phyloP scores from a whole-genome alignment of 164 flowering plant genomes.

The Piper betle region DNA sequence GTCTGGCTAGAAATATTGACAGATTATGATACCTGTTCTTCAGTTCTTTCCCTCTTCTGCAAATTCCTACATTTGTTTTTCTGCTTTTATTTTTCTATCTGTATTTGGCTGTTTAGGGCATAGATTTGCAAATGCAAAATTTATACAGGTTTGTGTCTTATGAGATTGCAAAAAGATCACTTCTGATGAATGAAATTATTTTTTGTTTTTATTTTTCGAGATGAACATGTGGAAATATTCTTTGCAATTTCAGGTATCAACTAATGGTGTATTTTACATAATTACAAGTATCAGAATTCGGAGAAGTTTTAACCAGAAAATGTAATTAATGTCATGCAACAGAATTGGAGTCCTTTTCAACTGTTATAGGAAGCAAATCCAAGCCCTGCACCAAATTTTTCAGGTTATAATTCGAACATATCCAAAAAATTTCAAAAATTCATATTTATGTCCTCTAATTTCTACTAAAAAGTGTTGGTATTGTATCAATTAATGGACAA shows the following conservation, averaged over 20 bases:
- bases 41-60: too few relatives aligned
- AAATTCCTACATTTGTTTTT: too few relatives aligned
- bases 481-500: constrained; percentile 6
- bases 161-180: too few relatives aligned
- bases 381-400: constrained; percentile 99
- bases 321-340: constrained; percentile 74
- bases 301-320: constrained; percentile 34
- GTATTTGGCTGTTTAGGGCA: too few relatives aligned
- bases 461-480: constrained; percentile 12
- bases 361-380: constrained; percentile 99
- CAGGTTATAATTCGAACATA: constrained; percentile 86
- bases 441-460: constrained; percentile 17
- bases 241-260: background rate
- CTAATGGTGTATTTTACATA: constrained; percentile 1
- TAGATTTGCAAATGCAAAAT: too few relatives aligned
- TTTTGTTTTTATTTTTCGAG: too few relatives aligned
- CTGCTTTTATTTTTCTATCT: too few relatives aligned
- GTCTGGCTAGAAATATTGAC: too few relatives aligned
- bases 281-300: constrained; percentile 14
- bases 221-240: too few relatives aligned
- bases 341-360: constrained; percentile 75
- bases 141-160: too few relatives aligned
- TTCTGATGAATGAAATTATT: too few relatives aligned
- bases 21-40: too few relatives aligned
- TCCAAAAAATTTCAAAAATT: constrained; percentile 32